A percentile compares a stretch with the other conserved stretches of the same genome.
Conservation (phyloP, 805 yeast species). For the Candida ponderosae region DNA sequence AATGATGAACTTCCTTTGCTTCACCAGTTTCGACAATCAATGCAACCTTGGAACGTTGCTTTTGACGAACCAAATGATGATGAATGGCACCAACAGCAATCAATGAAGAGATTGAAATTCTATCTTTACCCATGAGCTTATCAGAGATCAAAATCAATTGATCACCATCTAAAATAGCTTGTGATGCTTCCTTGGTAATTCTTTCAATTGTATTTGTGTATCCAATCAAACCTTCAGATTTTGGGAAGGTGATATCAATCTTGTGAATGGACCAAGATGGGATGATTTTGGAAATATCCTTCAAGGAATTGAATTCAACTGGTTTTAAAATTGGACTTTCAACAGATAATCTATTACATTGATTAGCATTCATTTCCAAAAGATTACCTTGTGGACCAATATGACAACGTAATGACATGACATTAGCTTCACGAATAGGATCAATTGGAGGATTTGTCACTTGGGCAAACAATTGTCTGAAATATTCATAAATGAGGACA, state of each 20-base stretch:
- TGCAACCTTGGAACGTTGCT: conserved; percentile 94
- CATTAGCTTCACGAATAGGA: conserved; percentile 93
- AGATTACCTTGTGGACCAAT: conserved; percentile 98
- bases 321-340: conserved; percentile 76
- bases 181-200: conserved; percentile 79
- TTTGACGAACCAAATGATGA: conserved; percentile 91
- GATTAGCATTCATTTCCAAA: conserved; percentile 84
- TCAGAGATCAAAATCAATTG: conserved; percentile 77
- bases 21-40: conserved; percentile 89
- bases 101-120: conserved; percentile 79
- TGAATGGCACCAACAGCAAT: conserved; percentile 97
- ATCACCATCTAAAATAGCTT: conserved; percentile 68
- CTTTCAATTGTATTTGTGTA: conserved; percentile 80
- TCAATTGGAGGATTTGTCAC: conserved; percentile 99
- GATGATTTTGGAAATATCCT: conserved; percentile 62
- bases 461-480: conserved; percentile 94
- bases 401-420: conserved; percentile 95
- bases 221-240: conserved; percentile 77
- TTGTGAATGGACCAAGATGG: conserved; percentile 81
- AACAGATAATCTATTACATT: conserved; percentile 82
- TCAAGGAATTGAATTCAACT: conserved; percentile 67
- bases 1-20: conserved; percentile 95
- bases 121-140: conserved; percentile 45
- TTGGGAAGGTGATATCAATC: conserved; percentile 85
- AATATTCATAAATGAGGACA: conserved; percentile 82